Evolutionary conservation across 495 filamentous ascomycete species (phyloP), one percentile per base, ranked within the genome.

Genomic region (Halenospora varia): DNA sequence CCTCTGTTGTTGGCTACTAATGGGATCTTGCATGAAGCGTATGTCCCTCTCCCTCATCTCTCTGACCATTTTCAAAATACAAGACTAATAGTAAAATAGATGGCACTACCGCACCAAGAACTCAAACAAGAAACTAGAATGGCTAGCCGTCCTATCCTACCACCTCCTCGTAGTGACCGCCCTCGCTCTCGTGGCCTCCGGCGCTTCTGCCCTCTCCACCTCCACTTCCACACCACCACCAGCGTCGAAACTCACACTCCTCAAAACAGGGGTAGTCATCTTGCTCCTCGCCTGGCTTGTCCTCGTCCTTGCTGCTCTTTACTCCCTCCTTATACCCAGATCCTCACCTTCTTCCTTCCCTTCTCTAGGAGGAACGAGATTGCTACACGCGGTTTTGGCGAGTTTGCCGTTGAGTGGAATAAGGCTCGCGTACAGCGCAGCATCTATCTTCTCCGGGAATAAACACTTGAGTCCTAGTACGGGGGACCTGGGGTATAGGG

Each of bases 11-110:
- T 76, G 18, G 69, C 67, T 0, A 47, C 58, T 3, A 63, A 62
- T 59, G 71, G 73, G 0, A 54, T 76, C 25, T 61, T 77, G 0
- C 71, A 74, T 46, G 73, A 77, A 62, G 65, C 72, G 76, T 77
- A 55, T 58, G 73, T 63, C n/a, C n/a, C n/a, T n/a, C 19, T 26
- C 15, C 18, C 6, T 17, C 18, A 45, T 4, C 15, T 45, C 13
- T n/a, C n/a, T n/a, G n/a, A 10, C 17, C 2, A 15, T n/a, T 35
- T 26, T 54, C 18, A 11, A 18, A 19, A 41, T 3, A 25, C 15
- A 35, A 2, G 18, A 4, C 1, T 40, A 41, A 25, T 24, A 41
- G 19, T 23, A 11, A 52, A 54, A 39, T 19, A 45, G 42, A 15
- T n/a, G 42, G 4, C n/a, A 8, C 4, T 55, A 55, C 24, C 40